These are phyloP conservation scores for Amanita phalloides DNA, from an alignment of 768 basidiomycete species.

Conservation along the genomic window DNA sequence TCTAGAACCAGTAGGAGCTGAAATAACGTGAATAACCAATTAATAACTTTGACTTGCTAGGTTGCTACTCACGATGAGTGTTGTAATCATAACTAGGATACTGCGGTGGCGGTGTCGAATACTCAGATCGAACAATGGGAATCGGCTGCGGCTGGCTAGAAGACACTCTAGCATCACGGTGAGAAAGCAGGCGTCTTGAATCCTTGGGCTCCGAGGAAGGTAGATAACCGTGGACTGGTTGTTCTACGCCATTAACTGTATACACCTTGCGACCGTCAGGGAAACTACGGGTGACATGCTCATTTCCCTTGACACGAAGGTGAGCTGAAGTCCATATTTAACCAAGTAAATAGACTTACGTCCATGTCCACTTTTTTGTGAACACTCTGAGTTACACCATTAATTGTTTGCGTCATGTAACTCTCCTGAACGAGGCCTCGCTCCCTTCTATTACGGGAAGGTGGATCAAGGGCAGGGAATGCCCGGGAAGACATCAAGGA, in stretches of 20 bases:
- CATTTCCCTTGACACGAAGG: constrained; percentile 46
- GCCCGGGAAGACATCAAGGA: constrained; percentile 12
- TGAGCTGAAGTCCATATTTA: neutral
- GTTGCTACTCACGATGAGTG: constrained; percentile 12
- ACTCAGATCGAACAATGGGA: constrained; percentile 12
- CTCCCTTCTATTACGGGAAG: constrained; percentile 17
- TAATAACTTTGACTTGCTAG: neutral
- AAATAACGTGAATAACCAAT: neutral
- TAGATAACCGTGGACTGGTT: constrained; percentile 22
- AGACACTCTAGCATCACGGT: constrained; percentile 10
- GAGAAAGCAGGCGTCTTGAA: constrained; percentile 8
- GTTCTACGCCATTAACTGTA: constrained; percentile 60
- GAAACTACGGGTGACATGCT: constrained; percentile 54
- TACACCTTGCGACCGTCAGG: constrained; percentile 58
- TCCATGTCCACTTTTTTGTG: constrained; percentile 43
- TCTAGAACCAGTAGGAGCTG: constrained; percentile 8
- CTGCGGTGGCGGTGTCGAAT: constrained; percentile 14
- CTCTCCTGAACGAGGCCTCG: constrained; percentile 37
- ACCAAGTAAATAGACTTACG: constrained; percentile 26
- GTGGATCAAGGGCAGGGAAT: constrained; percentile 18
- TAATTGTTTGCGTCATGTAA: constrained; percentile 43
- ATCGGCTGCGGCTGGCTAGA: constrained; percentile 7
- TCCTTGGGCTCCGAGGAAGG: constrained; percentile 10
- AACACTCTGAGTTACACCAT: constrained; percentile 58
- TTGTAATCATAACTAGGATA: constrained; percentile 12